Conservation (phyloP, 768 basidiomycete genomes). For the Exidia glandulosa region DNA sequence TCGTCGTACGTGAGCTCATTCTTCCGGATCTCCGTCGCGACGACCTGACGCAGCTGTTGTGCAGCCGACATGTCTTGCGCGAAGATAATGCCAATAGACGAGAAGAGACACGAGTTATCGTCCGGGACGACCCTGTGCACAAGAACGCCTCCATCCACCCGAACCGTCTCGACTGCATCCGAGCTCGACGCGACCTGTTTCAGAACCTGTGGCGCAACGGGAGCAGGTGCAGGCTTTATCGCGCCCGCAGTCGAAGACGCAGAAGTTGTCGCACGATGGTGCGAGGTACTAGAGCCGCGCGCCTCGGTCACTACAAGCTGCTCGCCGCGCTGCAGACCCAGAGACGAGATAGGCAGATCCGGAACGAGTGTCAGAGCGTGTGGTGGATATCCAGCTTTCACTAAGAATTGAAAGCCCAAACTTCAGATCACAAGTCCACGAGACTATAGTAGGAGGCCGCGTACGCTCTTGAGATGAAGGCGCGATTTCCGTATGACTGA, state of each 20-base stretch:
- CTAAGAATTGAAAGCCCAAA: constrained; percentile 25
- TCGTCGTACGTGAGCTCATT: constrained; percentile 70
- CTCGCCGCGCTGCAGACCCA: constrained; percentile 71
- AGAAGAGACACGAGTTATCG: constrained; percentile 94
- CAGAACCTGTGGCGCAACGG: constrained; percentile 10
- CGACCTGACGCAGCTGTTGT: constrained; percentile 60
- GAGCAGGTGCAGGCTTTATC: constrained; percentile 6
- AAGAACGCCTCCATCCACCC: constrained; percentile 51
- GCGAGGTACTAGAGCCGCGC: constrained; percentile 1
- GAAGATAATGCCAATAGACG: constrained; percentile 74
- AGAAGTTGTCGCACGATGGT: constrained; percentile 3
- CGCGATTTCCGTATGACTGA: constrained; percentile 51
- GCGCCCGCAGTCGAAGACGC: constrained; percentile 9
- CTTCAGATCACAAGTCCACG: neutral
- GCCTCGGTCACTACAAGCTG: constrained; percentile 66
- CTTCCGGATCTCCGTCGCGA: constrained; percentile 66
- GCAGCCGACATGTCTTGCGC: constrained; percentile 71
- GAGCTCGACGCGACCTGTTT: neutral
- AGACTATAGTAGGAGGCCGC: too few species aligned
- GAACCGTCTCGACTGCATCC: constrained; percentile 34
- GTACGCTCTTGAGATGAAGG: constrained; percentile 62
- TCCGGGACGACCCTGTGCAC: constrained; percentile 89
- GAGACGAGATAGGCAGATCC: constrained; percentile 60
- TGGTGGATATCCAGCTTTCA: constrained; percentile 82
- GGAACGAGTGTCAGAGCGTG: constrained; percentile 58